Conservation (phyloP, 2,329 filamentous ascomycete genomes). For the Alternaria longipes region DNA sequence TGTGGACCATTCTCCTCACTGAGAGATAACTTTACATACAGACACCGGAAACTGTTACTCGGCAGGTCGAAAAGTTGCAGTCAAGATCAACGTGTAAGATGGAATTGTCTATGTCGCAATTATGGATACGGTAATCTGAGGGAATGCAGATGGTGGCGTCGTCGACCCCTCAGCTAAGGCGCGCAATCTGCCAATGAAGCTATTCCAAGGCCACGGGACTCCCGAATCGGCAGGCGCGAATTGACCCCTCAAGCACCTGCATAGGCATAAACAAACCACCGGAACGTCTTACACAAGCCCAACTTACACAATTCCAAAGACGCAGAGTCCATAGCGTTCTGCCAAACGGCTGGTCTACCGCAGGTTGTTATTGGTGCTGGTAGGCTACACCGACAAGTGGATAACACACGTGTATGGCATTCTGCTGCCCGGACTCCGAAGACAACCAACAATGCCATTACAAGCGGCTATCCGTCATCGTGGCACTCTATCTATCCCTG, state of each 20-base stretch:
- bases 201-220: slow-evolving; percentile 16
- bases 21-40: background rate
- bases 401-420: slow-evolving; percentile 7
- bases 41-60: background rate
- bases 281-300: slow-evolving; percentile 6
- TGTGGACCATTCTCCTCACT: slow-evolving; percentile 2
- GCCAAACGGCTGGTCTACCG: slow-evolving; percentile 18
- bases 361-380: slow-evolving; percentile 15
- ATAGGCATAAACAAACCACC: slow-evolving; percentile 15
- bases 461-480: slow-evolving; percentile 4
- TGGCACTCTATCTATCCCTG: slow-evolving; percentile 10
- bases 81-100: background rate
- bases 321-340: slow-evolving; percentile 13
- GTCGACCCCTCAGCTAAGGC: slow-evolving; percentile 13
- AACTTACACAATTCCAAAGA: slow-evolving; percentile 7
- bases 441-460: slow-evolving; percentile 9
- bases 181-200: slow-evolving; percentile 11
- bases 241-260: slow-evolving; percentile 28
- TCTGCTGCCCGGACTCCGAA: slow-evolving; percentile 11
- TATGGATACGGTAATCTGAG: slow-evolving; percentile 1
- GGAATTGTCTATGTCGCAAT: background rate
- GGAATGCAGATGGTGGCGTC: slow-evolving; percentile 16
- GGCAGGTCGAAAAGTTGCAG: background rate
- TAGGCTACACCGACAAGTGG: slow-evolving; percentile 7
- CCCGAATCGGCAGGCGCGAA: slow-evolving; percentile 28